phyloP scores from a whole-genome alignment of 2,329 filamentous ascomycete genomes.

The Metarhizium robertsii region DNA sequence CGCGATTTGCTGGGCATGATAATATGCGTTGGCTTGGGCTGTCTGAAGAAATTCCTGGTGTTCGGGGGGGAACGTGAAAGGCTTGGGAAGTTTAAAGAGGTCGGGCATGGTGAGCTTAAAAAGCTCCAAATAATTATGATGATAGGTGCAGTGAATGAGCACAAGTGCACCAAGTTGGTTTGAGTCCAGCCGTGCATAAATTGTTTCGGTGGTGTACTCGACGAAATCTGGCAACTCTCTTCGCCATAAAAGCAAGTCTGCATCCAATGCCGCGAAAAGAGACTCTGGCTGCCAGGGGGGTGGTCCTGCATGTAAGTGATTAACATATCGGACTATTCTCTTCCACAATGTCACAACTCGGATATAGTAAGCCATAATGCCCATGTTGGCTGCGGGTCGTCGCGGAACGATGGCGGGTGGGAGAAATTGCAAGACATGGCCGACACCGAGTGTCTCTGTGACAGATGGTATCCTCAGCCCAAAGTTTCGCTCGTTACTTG shows the following conservation, averaged over 20 bases:
- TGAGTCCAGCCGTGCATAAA: constrained; percentile 36
- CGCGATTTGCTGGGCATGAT: constrained; percentile 28
- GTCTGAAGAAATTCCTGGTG: constrained; percentile 26
- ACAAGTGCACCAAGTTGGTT: constrained; percentile 35
- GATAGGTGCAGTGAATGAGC: constrained; percentile 36
- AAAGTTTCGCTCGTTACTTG: constrained; percentile 30
- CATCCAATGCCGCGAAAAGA: constrained; percentile 30
- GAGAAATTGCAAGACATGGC: constrained; percentile 30
- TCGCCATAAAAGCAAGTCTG: constrained; percentile 30
- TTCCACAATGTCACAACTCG: constrained; percentile 32
- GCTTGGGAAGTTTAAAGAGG: constrained; percentile 32
- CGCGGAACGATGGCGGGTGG: constrained; percentile 28
- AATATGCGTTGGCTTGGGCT: constrained; percentile 27
- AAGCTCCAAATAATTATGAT: constrained; percentile 35
- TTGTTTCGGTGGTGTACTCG: constrained; percentile 32
- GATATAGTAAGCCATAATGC: constrained; percentile 34
- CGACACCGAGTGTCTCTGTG: constrained; percentile 30
- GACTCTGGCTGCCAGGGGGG: constrained; percentile 35
- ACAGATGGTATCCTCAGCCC: constrained; percentile 30
- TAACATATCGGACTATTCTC: constrained; percentile 31
- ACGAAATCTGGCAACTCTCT: constrained; percentile 32
- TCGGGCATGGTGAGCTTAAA: constrained; percentile 37
- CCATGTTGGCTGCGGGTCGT: constrained; percentile 31
- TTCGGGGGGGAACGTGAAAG: constrained; percentile 29
- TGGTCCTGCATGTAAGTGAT: constrained; percentile 27